Conservation (phyloP, 192 early-diverging fungal genomes). For the Coemansia sp. region DNA sequence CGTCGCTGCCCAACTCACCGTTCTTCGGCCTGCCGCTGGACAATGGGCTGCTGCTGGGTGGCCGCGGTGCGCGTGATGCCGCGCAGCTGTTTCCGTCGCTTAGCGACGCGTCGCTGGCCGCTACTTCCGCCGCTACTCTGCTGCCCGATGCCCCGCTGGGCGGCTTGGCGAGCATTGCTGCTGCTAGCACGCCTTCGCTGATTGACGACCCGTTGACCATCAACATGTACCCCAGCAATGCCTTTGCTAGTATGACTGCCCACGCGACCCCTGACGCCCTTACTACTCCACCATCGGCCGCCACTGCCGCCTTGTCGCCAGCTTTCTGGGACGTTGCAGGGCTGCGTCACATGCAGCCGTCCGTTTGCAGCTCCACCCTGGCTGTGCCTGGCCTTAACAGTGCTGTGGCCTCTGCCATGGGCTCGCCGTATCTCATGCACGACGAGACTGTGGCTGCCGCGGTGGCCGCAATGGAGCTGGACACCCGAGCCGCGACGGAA, state of each 20-base stretch:
- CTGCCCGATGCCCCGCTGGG: slow-evolving; percentile 11
- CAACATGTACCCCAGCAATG: slow-evolving; percentile 10
- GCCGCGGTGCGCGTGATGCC: slow-evolving; percentile 22
- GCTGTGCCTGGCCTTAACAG: slow-evolving; percentile 8
- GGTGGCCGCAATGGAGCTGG: slow-evolving; percentile 8
- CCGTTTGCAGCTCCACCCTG: not conserved
- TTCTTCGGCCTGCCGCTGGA: slow-evolving; percentile 32
- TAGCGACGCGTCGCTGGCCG: slow-evolving; percentile 29
- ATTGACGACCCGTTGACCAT: slow-evolving; percentile 3
- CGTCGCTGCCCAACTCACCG: slow-evolving; percentile 49
- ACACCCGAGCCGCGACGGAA: not conserved
- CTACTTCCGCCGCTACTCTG: slow-evolving; percentile 5
- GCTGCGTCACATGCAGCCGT: not conserved
- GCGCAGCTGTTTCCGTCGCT: slow-evolving; percentile 37
- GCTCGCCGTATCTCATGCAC: slow-evolving; percentile 1
- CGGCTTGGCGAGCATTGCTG: slow-evolving; percentile 11
- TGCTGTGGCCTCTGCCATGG: not conserved
- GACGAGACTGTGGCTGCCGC: not conserved
- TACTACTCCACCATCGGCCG: not conserved
- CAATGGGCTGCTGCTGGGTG: slow-evolving; percentile 6
- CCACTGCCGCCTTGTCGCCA: slow-evolving; percentile 8
- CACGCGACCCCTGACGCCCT: not conserved
- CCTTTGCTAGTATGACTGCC: slow-evolving; percentile 5
- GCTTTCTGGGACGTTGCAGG: slow-evolving; percentile 28
- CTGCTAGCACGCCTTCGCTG: slow-evolving; percentile 6